Percentiles rank a stretch among this genome's conserved stretches.
phyloP scores from a whole-genome alignment of 2,329 filamentous ascomycete genomes.

The Hypoxylon sp. region DNA sequence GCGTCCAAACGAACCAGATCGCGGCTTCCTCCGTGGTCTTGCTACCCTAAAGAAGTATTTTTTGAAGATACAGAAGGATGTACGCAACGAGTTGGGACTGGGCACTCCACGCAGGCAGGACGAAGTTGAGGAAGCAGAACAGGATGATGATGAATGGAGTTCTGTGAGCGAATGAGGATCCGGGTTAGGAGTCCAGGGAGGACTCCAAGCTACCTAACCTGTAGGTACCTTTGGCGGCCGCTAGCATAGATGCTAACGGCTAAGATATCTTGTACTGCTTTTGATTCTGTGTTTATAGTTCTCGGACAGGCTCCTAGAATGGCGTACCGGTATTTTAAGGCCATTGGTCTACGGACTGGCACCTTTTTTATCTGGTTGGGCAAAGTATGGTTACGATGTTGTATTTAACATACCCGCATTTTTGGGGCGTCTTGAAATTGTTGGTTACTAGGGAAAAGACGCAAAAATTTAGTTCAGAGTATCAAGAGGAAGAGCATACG shows the following conservation, averaged over 20 bases:
- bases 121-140: constrained; percentile 45
- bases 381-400: constrained; percentile 30
- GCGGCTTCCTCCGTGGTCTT: constrained; percentile 89
- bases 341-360: constrained; percentile 32
- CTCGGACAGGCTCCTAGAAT: constrained; percentile 44
- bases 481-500: constrained; percentile 5
- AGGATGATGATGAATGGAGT: constrained; percentile 49
- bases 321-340: constrained; percentile 44
- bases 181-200: neutral
- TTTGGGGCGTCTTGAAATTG: constrained; percentile 45
- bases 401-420: constrained; percentile 46
- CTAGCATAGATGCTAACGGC: constrained; percentile 8
- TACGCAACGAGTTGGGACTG: constrained; percentile 69
- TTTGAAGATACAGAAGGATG: constrained; percentile 85
- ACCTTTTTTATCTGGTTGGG: constrained; percentile 25
- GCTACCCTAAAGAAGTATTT: constrained; percentile 87
- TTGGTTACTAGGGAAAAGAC: constrained; percentile 25
- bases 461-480: constrained; percentile 12
- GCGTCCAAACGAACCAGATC: constrained; percentile 84
- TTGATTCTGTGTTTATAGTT: constrained; percentile 41
- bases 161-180: constrained; percentile 50
- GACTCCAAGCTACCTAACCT: neutral
- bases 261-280: constrained; percentile 14
- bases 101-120: constrained; percentile 39
- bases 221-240: neutral